These are phyloP conservation scores for Phytophthora meadii DNA, from an alignment of 352 stramenopile species.

Conservation along the genomic window DNA sequence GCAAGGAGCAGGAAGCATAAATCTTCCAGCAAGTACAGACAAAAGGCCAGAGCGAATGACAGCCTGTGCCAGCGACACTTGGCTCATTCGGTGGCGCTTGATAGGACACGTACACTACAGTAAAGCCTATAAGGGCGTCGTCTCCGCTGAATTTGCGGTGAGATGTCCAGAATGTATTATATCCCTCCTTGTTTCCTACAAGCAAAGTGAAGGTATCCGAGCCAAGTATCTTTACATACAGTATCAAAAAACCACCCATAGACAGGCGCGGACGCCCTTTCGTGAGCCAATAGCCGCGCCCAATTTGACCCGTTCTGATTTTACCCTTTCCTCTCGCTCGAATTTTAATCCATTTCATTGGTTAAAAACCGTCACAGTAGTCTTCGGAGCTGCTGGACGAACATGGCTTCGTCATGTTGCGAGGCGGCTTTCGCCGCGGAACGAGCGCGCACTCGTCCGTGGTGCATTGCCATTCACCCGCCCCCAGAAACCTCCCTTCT, in stretches of 20 bases:
- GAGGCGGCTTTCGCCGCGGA: constrained; percentile 30
- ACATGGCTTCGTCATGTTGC: constrained; percentile 27
- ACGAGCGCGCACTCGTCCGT: constrained; percentile 34
- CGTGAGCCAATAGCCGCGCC: constrained; percentile 24
- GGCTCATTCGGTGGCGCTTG: constrained; percentile 5
- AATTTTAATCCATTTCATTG: constrained; percentile 10
- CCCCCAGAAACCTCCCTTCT: constrained; percentile 7
- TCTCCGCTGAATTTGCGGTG: constrained; percentile 2
- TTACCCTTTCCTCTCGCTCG: constrained; percentile 15
- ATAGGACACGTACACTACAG: no score
- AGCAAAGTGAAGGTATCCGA: constrained; percentile 8
- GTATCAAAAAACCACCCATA: constrained; percentile 6
- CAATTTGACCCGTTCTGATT: constrained; percentile 7
- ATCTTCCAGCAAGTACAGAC: constrained; percentile 22
- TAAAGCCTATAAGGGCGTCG: constrained; percentile 14
- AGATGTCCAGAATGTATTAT: constrained; percentile 29
- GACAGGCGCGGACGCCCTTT: constrained; percentile 18
- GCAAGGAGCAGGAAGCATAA: constrained; percentile 25
- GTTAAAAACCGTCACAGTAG: constrained; percentile 15
- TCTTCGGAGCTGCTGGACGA: background rate
- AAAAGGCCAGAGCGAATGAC: constrained; percentile 21
- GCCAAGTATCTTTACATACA: constrained; percentile 26
- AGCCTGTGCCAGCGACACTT: constrained; percentile 2
- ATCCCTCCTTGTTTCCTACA: constrained; percentile 2
- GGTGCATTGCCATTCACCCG: constrained; percentile 8